Evolutionary conservation across 2,329 filamentous ascomycete species (phyloP).

Genomic region (Botrytis hyacinthi): DNA sequence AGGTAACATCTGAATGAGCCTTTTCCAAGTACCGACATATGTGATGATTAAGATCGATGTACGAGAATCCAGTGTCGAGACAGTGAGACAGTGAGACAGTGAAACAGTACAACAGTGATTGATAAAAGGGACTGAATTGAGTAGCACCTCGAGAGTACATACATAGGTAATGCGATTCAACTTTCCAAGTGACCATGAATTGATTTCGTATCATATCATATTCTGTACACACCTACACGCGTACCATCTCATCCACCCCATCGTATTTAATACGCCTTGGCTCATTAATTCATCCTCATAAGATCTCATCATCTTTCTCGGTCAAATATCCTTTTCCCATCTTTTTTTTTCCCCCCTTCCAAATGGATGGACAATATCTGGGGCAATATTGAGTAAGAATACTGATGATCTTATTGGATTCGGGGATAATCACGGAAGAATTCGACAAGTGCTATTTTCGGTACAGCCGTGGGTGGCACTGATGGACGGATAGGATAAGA

Average conservation of each 20-base stretch:
- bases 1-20: background rate
- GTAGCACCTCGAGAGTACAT: background rate
- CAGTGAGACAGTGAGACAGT: no score
- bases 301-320: background rate
- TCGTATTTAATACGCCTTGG: background rate
- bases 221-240: background rate
- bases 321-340: background rate
- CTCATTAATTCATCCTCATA: background rate
- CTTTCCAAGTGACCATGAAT: background rate
- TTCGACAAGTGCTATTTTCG: background rate
- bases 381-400: background rate
- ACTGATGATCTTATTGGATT: background rate
- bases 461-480: conserved; percentile 4
- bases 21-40: background rate
- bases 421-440: conserved; percentile 2
- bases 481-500: background rate
- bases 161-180: background rate
- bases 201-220: background rate
- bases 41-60: background rate
- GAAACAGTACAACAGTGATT: background rate
- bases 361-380: background rate
- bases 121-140: background rate
- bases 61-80: background rate
- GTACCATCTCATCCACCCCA: background rate
- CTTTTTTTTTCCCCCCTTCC: background rate